phyloP scores from a whole-genome alignment of 2,329 filamentous ascomycete species.

The Diaporthe nobilis region DNA sequence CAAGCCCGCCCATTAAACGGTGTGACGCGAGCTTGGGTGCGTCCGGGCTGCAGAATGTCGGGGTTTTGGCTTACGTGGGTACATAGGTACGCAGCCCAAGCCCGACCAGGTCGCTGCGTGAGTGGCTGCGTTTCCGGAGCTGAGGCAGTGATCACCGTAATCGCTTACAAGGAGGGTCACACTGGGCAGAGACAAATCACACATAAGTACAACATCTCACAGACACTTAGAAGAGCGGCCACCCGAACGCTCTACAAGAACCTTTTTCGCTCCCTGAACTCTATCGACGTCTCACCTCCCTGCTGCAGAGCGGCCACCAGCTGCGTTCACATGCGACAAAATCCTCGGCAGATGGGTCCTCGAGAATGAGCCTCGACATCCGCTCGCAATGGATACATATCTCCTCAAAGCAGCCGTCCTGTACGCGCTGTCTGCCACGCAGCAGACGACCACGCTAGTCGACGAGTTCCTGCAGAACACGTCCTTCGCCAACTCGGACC shows the following conservation, averaged over 20 bases:
- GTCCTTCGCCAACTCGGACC: constrained; percentile 9
- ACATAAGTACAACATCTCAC: constrained; percentile 27
- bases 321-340: background rate
- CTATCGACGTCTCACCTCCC: background rate
- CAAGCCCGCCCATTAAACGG: constrained; percentile 18
- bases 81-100: constrained; percentile 6
- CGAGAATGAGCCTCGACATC: background rate
- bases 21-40: constrained; percentile 26
- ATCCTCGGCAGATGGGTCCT: background rate
- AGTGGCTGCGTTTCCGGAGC: constrained; percentile 22
- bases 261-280: background rate
- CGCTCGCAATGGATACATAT: constrained; percentile 30
- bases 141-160: constrained; percentile 23
- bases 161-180: constrained; percentile 36
- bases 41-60: constrained; percentile 13
- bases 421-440: constrained; percentile 33
- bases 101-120: constrained; percentile 11
- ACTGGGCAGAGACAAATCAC: constrained; percentile 19
- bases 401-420: constrained; percentile 36
- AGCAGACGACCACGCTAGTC: constrained; percentile 32
- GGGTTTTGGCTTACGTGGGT: constrained; percentile 13
- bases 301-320: background rate
- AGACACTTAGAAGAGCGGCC: background rate
- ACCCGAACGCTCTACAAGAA: background rate
- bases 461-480: constrained; percentile 33